A percentile compares a stretch with the other conserved stretches of the same genome.
phyloP scores from a whole-genome alignment of 2,329 filamentous ascomycete genomes.

The Fusarium coicis region DNA sequence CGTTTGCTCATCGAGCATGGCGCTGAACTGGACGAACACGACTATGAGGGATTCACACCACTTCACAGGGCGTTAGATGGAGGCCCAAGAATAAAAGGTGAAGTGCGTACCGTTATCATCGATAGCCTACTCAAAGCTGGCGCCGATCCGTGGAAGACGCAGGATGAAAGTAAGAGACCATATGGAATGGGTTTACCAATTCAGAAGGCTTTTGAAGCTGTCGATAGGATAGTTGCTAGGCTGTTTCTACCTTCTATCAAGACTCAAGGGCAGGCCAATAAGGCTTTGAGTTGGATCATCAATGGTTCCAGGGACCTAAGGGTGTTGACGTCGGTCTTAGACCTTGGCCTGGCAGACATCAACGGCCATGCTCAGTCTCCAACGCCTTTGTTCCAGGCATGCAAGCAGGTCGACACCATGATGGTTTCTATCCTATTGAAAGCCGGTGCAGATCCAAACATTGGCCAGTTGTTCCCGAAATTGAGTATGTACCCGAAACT shows the following conservation, averaged over 20 bases:
- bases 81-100: not conserved
- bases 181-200: not conserved
- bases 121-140: not conserved
- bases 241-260: not conserved
- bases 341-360: not conserved
- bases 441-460: not conserved
- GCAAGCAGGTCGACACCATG: not conserved
- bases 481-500: not conserved
- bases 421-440: not conserved
- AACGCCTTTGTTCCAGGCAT: not conserved
- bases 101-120: not conserved
- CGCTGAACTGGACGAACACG: not conserved
- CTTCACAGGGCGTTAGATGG: not conserved
- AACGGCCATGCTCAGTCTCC: not conserved
- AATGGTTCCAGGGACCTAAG: not conserved
- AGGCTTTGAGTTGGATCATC: not conserved
- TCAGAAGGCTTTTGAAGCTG: not conserved
- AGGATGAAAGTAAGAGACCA: not conserved
- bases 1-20: not conserved
- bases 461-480: not conserved
- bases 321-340: rapidly evolving
- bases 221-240: rapidly evolving
- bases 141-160: not conserved
- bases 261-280: not conserved
- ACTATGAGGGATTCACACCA: not conserved